Evolutionary conservation across 768 basidiomycete species (phyloP), one percentile per base, ranked within the genome.

Genomic region (Boletus patriciae): DNA sequence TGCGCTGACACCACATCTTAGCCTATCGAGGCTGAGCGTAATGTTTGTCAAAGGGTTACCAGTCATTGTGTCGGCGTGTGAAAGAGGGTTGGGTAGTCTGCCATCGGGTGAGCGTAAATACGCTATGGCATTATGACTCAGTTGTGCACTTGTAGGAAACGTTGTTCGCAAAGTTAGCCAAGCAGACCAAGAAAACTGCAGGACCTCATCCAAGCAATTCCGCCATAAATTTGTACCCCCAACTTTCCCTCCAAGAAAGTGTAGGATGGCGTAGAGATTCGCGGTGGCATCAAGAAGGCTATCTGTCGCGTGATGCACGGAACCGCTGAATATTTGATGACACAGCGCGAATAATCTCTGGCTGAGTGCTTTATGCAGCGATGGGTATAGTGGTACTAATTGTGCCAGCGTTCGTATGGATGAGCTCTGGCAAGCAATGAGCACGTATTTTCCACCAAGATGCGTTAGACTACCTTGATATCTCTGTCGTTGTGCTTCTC

Each of bases 241-340:
- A 10, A 90, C 84, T 71, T 92, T 94, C 9, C 92, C 92, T 21
- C 90, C 90, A 0, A 88, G 85, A 29, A 82, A 72, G 69, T 87
- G 87, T 6, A 94, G 76, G 23, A 78, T 72, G 4, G 85, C 73
- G 55, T 86, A 88, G 21, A 94, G 76, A 19, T 73, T 66, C 7
- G 84, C 83, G 3, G 86, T 79, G 15, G 83, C 76, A 41, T 73
- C 61, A 6, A 87, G 62, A 23, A 66, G 54, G 18, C 50, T 31
- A 47, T 78, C 74, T 4, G 75, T 77, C 2, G 80, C 73, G 16
- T 71, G 74, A 4, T 78, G 77, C 13, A 77, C 63, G 19, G 79
- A 78, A 19, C 88, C 87, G 55, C 79, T 78, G 33, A 93, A 75
- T 60, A 80, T 77, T 38, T 78, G 76, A 47, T 88, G 70, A 27